Base-by-base conservation (phyloP, 192 early-diverging fungal genomes). In the Coemansia sp. region DNA sequence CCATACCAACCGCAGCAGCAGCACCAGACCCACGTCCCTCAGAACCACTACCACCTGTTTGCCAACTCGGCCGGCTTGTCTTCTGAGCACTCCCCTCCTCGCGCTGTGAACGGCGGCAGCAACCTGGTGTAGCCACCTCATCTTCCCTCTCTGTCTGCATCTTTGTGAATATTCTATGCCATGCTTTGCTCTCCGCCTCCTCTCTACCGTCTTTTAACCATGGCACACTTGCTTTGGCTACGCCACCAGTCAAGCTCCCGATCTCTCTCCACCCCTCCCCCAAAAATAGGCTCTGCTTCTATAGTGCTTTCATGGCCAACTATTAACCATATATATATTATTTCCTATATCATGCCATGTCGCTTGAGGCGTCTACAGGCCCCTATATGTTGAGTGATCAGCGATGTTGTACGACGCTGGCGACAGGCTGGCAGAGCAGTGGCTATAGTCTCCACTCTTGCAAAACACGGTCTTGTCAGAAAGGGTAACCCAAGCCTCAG, bases 1-100 rank as follows among this genome's bases (percentile, higher is more conserved):
- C n/a, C 27, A 14, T 37, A 49, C 19, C 62, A 62, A 22, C 53
- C 29, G 60, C 40, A 51, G 19, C 37, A 27, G 31, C 39, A 27
- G 32, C 65, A 67, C 15, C 38, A 57, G 8, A 24, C 54, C 22
- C 43, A 67, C 9, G 60, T 63, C 32, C 38, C 8, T 45, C 65
- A 68, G 43, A 62, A 68, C 20, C 73, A 75, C 46, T 75, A 75
- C 67, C 60, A 64, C 51, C 10, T 75, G 35, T 69, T 69, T 60
- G 56, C 62, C 12, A 41, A 61, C 8, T 35, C 73, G 10, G 47
- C 39, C 10, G 62, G 53, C 62, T 47, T 68, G 24, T 36, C 59
- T 31, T 41, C 49, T 38, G 59, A 68, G 17, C 49, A 31, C 25
- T 54, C 67, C 22, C 53, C 60, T 59, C 65, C 60, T 47, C 60